Conservation (phyloP, 2,329 filamentous ascomycete species). For the Dothideomycetidae sp. region DNA sequence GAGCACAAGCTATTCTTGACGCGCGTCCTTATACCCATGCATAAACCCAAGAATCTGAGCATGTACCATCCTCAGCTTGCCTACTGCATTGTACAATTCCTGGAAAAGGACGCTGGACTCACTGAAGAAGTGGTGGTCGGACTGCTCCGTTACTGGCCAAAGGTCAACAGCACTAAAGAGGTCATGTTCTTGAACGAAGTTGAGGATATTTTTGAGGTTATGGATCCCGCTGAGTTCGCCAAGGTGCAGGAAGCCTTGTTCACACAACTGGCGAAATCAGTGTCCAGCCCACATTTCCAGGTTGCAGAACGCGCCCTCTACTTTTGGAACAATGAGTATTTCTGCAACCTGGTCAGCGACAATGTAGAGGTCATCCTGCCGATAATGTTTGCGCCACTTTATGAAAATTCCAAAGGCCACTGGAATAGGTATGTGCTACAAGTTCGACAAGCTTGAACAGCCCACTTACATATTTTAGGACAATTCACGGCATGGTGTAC, state of each 20-base stretch:
- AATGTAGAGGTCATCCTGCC: constrained; percentile 97
- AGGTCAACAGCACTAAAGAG: constrained; percentile 98
- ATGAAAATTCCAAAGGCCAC: constrained; percentile 97
- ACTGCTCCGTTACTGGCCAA: constrained; percentile 92
- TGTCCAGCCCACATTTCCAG: constrained; percentile 97
- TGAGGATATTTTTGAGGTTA: constrained; percentile 98
- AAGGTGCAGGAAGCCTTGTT: constrained; percentile 98
- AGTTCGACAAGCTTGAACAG: too few relatives aligned
- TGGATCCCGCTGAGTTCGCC: constrained; percentile 96
- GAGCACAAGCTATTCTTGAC: constrained; percentile 98
- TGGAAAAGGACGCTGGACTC: constrained; percentile 92
- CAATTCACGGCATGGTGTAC: constrained; percentile 98
- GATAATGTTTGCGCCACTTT: constrained; percentile 97
- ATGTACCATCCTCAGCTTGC: constrained; percentile 99
- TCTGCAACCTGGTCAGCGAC: constrained; percentile 97
- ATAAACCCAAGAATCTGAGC: constrained; percentile 98
- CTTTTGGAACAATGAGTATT: constrained; percentile 99
- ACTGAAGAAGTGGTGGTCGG: constrained; percentile 97
- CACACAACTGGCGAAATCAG: constrained; percentile 92
- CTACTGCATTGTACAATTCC: constrained; percentile 96
- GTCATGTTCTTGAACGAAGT: constrained; percentile 99
- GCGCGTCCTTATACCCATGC: constrained; percentile 76
- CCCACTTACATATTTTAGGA: constrained; percentile 50
- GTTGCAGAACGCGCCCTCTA: constrained; percentile 94
- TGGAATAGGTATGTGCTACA: constrained; percentile 85